Percentiles rank a stretch among this genome's conserved stretches.
Conservation (phyloP, 495 filamentous ascomycete species). For the Letharia columbiana region DNA sequence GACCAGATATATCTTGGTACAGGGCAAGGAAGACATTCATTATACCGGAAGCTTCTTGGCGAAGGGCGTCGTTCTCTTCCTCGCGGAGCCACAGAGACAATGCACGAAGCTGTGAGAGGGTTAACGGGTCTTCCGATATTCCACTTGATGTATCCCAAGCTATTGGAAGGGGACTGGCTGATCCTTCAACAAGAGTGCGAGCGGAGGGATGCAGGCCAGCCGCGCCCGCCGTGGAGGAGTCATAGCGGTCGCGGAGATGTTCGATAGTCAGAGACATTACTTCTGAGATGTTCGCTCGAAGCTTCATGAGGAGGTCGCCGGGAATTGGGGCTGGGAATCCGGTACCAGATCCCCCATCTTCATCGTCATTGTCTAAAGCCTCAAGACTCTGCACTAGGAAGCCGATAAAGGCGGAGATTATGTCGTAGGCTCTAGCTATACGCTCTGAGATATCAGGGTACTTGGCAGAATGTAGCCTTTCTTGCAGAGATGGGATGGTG, state of each 20-base stretch:
- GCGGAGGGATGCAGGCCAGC: constrained; percentile 44
- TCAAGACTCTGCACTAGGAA: constrained; percentile 45
- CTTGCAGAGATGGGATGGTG: constrained; percentile 51
- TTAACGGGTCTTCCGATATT: constrained; percentile 35
- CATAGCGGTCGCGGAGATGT: constrained; percentile 57
- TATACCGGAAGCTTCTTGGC: constrained; percentile 45
- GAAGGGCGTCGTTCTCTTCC: constrained; percentile 50
- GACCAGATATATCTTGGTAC: constrained; percentile 32
- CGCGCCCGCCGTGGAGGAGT: constrained; percentile 46
- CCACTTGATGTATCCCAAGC: background rate
- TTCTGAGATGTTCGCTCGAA: constrained; percentile 49
- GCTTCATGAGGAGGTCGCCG: constrained; percentile 47
- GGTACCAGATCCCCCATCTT: constrained; percentile 20
- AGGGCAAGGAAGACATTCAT: constrained; percentile 51
- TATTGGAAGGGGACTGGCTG: constrained; percentile 12
- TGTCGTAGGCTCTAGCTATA: constrained; percentile 49
- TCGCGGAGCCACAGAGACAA: constrained; percentile 54
- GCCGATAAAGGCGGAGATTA: constrained; percentile 50
- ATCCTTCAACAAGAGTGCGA: constrained; percentile 28
- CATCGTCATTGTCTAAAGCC: constrained; percentile 25
- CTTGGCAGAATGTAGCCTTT: constrained; percentile 39
- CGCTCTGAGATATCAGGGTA: constrained; percentile 43
- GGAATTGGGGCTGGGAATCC: constrained; percentile 27
- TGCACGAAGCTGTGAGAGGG: constrained; percentile 40
- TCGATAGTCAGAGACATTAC: constrained; percentile 52